Evolutionary conservation across 257 asterid species (phyloP).

Genomic region (Solanum tarapatanum): DNA sequence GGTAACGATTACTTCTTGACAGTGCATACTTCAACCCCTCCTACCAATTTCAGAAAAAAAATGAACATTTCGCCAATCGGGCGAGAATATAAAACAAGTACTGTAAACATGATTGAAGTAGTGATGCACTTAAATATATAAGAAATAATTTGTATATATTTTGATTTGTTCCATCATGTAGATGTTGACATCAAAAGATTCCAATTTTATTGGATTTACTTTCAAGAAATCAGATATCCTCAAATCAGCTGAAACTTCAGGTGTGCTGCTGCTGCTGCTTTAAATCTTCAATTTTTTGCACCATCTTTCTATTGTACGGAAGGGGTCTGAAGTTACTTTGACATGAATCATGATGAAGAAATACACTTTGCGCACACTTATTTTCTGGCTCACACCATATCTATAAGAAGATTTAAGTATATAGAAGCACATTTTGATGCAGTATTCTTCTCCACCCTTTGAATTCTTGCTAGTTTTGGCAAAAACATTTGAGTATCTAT

Average conservation of each 20-base stretch:
- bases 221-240: constrained; percentile 87
- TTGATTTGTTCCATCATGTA: constrained; percentile 16
- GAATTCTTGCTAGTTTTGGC: neutral
- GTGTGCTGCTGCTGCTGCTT: constrained; percentile 17
- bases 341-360: neutral
- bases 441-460: neutral
- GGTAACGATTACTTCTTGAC: constrained; percentile 28
- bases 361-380: neutral
- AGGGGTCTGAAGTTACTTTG: neutral
- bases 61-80: neutral
- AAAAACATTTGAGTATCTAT: neutral
- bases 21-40: neutral
- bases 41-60: neutral
- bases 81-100: neutral
- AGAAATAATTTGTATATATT: neutral
- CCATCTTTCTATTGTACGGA: neutral
- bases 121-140: neutral
- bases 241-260: constrained; percentile 73
- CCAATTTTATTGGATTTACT: constrained; percentile 92
- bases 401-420: neutral
- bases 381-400: neutral
- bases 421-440: neutral
- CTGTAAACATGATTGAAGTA: neutral
- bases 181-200: constrained; percentile 94
- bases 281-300: neutral